Evolutionary conservation across 2,329 filamentous ascomycete genomes (phyloP), one percentile per base, ranked within the genome.

Genomic region (Sporothrix luriei): DNA sequence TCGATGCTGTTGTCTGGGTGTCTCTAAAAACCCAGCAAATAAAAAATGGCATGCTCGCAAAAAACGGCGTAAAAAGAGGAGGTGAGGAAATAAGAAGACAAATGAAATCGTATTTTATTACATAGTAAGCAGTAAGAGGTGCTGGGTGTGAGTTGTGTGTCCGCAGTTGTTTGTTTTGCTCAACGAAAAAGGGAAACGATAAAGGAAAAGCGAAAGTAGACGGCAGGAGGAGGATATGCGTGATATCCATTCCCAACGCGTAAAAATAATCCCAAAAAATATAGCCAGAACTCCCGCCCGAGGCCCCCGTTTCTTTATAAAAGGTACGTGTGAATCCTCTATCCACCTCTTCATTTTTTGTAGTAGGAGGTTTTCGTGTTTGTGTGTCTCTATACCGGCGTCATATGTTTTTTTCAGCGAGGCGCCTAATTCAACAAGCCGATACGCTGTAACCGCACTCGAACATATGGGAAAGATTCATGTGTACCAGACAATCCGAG

Each of bases 231-330:
- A 57, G 13, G 57, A 57, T 66, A 55, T 52, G 38, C 46, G 19
- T 46, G 14, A 61, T 66, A 33, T 49, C 51, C 65, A 21, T 14
- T 19, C 29, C 67, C 61, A 66, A 52, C 52, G 40, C 65, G 67
- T 51, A 48, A 68, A 52, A 49, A 72, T 61, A 71, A 67, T 65
- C 68, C 71, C 72, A 67, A 66, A 72, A 65, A 62, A 51, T 71
- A 46, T 71, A 72, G 69, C 73, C 73, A 72, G 70, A 74, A 74
- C 73, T 73, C 73, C 73, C 67, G 69, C 69, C 65, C 65, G 33
- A 69, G 59, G 40, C 57, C 70, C 57, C 13, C 61, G 26, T 65
- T 33, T 69, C 62, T 66, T 48, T 49, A 11, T 40, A 59, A 59
- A 69, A 69, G 62, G 26, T 57, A 26, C 33, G 33, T 16, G 65